A percentile compares a stretch with the other conserved stretches of the same genome.
These are phyloP conservation scores for Angomonas deanei DNA, from an alignment of 208 protist species.

Conservation along the genomic window DNA sequence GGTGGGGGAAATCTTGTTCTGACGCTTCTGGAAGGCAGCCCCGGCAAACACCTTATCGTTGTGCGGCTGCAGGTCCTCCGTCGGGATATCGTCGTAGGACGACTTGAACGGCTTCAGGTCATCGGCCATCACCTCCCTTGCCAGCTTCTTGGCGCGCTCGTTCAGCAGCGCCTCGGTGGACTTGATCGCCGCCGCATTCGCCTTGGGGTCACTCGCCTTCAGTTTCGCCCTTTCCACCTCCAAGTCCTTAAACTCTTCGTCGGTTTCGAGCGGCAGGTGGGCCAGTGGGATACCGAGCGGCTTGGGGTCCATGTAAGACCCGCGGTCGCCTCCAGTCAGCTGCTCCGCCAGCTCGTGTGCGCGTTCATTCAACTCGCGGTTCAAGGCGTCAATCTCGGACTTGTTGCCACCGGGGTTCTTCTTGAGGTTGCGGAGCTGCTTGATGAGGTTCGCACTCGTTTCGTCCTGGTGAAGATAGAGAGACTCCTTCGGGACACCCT, in stretches of 20 bases:
- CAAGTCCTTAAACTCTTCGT: conserved; percentile 35
- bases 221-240: conserved; percentile 55
- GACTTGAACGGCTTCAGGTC: conserved; percentile 50
- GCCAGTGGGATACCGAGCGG: conserved; percentile 53
- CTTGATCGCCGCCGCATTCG: conserved; percentile 29
- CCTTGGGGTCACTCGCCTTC: conserved; percentile 28
- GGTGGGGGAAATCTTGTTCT: conserved; percentile 20
- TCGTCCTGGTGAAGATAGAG: conserved; percentile 46
- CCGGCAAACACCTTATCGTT: conserved; percentile 57
- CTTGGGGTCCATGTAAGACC: conserved; percentile 31
- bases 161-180: conserved; percentile 40
- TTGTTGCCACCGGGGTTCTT: conserved; percentile 20
- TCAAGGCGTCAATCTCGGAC: conserved; percentile 22
- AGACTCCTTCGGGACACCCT: conserved; percentile 32
- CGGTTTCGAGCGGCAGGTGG: conserved; percentile 51
- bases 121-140: conserved; percentile 40
- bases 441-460: conserved; percentile 21
- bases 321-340: conserved; percentile 29
- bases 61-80: conserved; percentile 45
- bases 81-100: conserved; percentile 45
- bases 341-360: conserved; percentile 33
- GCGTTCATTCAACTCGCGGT: conserved; percentile 32
- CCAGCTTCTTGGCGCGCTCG: conserved; percentile 59
- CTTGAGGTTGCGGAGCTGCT: conserved; percentile 32
- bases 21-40: conserved; percentile 39